These are phyloP conservation scores for Apiospora phragmitis DNA, from an alignment of 2,329 filamentous ascomycete species.

Conservation along the genomic window DNA sequence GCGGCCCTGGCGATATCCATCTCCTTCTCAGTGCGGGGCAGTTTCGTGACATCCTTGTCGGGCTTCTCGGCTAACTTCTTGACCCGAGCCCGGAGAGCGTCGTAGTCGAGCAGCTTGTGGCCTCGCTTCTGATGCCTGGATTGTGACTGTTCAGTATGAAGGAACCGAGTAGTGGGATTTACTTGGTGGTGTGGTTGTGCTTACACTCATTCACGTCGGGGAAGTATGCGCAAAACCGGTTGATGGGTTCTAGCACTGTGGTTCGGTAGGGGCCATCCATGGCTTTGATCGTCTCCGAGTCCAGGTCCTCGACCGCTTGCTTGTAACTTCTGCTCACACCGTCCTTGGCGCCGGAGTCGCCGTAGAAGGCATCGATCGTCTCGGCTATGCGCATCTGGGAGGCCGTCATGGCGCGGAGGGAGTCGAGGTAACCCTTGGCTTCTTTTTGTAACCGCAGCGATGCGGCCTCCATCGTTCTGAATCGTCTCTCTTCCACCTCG, in stretches of 20 bases:
- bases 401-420: conserved; percentile 95
- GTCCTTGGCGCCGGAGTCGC: conserved; percentile 90
- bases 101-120: conserved; percentile 98
- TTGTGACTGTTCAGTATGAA: neutral
- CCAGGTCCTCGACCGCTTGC: conserved; percentile 95
- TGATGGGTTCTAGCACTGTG: conserved; percentile 94
- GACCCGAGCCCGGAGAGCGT: conserved; percentile 91
- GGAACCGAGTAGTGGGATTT: conserved; percentile 19
- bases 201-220: conserved; percentile 96
- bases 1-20: conserved; percentile 89
- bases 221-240: conserved; percentile 96
- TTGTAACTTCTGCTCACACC: conserved; percentile 97
- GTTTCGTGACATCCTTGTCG: conserved; percentile 96
- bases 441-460: conserved; percentile 93
- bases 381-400: conserved; percentile 99
- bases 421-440: conserved; percentile 96
- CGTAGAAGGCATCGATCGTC: conserved; percentile 99
- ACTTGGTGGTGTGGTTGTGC: conserved; percentile 24
- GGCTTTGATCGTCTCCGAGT: conserved; percentile 97
- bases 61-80: conserved; percentile 98
- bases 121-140: conserved; percentile 89
- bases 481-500: conserved; percentile 95
- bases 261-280: conserved; percentile 93
- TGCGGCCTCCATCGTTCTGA: conserved; percentile 95
- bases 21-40: conserved; percentile 94